These are phyloP conservation scores for Mycena sanguinolenta DNA, from an alignment of 768 basidiomycete genomes.

Conservation along the genomic window DNA sequence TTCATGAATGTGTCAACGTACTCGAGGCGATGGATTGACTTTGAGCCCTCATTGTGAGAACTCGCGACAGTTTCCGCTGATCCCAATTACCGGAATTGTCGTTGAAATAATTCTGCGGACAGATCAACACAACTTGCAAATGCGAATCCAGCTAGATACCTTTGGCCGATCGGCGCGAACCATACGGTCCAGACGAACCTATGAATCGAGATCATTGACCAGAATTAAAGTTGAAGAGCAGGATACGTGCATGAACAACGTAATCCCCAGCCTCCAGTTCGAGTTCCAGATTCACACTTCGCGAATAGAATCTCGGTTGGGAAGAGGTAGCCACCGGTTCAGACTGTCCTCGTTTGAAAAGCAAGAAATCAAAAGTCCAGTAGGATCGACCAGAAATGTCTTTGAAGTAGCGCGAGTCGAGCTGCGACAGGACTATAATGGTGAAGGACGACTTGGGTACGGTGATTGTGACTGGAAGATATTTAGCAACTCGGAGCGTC, in stretches of 20 bases:
- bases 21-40: conserved; percentile 26
- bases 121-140: not conserved
- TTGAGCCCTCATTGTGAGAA: conserved; percentile 5
- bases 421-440: conserved; percentile 54
- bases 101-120: conserved; percentile 1
- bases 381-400: conserved; percentile 41
- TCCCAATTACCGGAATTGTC: not conserved
- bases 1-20: not conserved
- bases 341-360: conserved; percentile 51
- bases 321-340: conserved; percentile 41
- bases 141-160: not conserved
- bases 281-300: conserved; percentile 47
- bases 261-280: conserved; percentile 45
- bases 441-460: conserved; percentile 45
- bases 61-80: conserved; percentile 15
- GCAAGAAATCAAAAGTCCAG: conserved; percentile 53
- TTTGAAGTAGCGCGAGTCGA: conserved; percentile 52
- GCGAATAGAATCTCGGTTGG: conserved; percentile 30
- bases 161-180: not conserved
- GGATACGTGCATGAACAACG: conserved; percentile 43
- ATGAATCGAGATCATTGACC: not conserved
- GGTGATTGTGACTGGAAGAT: conserved; percentile 51
- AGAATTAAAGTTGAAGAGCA: not conserved
- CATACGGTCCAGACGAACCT: conserved; percentile 24
- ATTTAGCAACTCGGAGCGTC: not conserved